phyloP scores from a whole-genome alignment of 306 rosid genomes.

The Glycine soja region DNA sequence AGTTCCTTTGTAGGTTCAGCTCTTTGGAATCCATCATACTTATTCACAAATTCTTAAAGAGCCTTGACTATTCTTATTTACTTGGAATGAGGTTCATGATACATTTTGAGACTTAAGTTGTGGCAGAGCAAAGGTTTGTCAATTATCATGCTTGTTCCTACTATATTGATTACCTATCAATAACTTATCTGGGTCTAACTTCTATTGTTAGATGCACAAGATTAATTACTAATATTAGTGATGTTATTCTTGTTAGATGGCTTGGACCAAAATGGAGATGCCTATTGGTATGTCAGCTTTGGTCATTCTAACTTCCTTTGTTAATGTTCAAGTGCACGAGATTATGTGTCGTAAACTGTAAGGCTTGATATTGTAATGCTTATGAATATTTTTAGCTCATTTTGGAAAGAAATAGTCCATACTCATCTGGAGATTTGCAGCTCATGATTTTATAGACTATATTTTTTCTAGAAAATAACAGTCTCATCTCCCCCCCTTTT shows the following conservation, averaged over 20 bases:
- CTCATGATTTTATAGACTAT: not conserved
- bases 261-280: slow-evolving; percentile 95
- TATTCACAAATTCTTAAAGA: slow-evolving; percentile 66
- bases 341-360: not conserved
- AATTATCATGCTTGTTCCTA: slow-evolving; percentile 17
- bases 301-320: not conserved
- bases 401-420: not conserved
- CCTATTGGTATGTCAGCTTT: slow-evolving; percentile 57
- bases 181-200: not conserved
- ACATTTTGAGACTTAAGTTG: slow-evolving; percentile 89
- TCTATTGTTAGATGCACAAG: slow-evolving; percentile 73
- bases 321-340: not conserved
- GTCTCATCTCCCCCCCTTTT: too few relatives aligned
- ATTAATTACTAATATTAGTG: slow-evolving; percentile 69
- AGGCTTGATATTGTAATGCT: slow-evolving; percentile 24
- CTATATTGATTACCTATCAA: slow-evolving; percentile 13
- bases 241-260: too few relatives aligned
- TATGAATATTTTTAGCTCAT: not conserved
- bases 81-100: slow-evolving; percentile 92
- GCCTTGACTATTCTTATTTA: slow-evolving; percentile 69
- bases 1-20: slow-evolving; percentile 63
- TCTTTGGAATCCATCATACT: slow-evolving; percentile 87
- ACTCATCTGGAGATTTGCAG: slow-evolving; percentile 13
- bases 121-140: slow-evolving; percentile 84
- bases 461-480: too few relatives aligned